Evolutionary conservation across 129 eudicot genomes (phyloP), one percentile per base, ranked within the genome.

Genomic region (Tagetes erecta): DNA sequence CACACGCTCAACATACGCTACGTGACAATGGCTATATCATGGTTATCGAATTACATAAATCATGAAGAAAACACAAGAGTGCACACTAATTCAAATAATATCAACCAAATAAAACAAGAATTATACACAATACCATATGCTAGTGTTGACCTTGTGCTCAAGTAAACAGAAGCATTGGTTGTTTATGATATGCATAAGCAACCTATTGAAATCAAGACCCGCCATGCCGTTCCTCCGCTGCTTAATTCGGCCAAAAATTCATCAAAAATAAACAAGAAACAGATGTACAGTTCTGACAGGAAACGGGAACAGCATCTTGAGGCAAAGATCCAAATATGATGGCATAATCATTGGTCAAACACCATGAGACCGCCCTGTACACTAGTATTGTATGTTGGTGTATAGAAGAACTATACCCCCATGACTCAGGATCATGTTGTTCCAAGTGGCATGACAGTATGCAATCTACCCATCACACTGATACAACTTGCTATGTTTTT

Each of bases 61-160:
- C 78, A 55, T 37, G 37, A 20, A 68, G 8, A 35, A 55, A 76
- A 68, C 50, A 77, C 31, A 59, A 57, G 35, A 67, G 53, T 31
- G 55, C 73, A 72, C 83, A 37, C 82, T 64, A 63, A 33, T 64
- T 52, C 67, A 64, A 35, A 72, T 64, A 79, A 53, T 41, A 79
- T 71, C 71, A 58, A 79, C 52, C 78, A 79, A 65, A 79, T 57
- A 56, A 66, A 66, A 79, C 68, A 72, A 79, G 69, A 79, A 79
- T 72, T 79, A 79, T 79, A 79, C 83, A 79, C 83, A 79, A 79
- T 14, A 73, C 62, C 74, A 65, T 55, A 41, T 69, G 81, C 76
- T 71, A 78, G 47, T 40, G 75, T 70, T 78, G 70, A 58, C 47
- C 72, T 76, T 76, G 66, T 12, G 46, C 57, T 76, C 40, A 71